Base-by-base conservation (phyloP, 192 early-diverging fungal genomes). In the Gigaspora rosea region DNA sequence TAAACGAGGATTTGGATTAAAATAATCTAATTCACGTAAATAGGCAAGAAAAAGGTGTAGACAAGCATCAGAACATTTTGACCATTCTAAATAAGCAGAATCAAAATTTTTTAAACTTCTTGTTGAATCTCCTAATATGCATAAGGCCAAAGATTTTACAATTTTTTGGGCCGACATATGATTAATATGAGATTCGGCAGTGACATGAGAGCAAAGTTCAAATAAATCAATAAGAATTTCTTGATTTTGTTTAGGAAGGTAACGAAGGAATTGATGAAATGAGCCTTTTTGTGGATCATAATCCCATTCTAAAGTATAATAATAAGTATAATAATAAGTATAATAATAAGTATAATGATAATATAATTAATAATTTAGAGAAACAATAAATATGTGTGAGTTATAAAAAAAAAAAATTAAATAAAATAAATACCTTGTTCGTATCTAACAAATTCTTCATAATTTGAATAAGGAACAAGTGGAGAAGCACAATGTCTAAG, bases 171-270 rank as follows among this genome's bases (percentile, higher is more conserved):
- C 75, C 0, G 75, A 67, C 75, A 76, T 76, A 46, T 76, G 47
- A 57, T 76, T 76, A 46, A 56, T 65, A 15, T 76, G 4, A 22
- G 75, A 76, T 65, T 76, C 62, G 0, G 18, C 64, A 6, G 75
- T 76, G 7, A 76, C 75, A 41, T 67, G 11, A 10, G 64, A 47
- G 22, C 63, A 76, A 47, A 76, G 11, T 2, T 76, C 32, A 32
- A 76, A 76, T 67, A 76, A 4, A n/a, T 63, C 36, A n/a, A 33
- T 1, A 41, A 76, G 50, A 56, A 76, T 67, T 2, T 67, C 65
- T 33, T 46, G 63, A 76, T 76, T 76, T 76, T 52, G 64, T 67
- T 56, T 67, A 12, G 75, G 75, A 27, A 76, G 33, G 35, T 76
- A 67, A 49, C 15, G 5, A 18, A 68, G 51, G 50, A 76, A 76